Percentiles rank a stretch among this genome's conserved stretches.
phyloP scores from a whole-genome alignment of 2,329 filamentous ascomycete genomes.

The Dryadomyces quercus-mongolicae region DNA sequence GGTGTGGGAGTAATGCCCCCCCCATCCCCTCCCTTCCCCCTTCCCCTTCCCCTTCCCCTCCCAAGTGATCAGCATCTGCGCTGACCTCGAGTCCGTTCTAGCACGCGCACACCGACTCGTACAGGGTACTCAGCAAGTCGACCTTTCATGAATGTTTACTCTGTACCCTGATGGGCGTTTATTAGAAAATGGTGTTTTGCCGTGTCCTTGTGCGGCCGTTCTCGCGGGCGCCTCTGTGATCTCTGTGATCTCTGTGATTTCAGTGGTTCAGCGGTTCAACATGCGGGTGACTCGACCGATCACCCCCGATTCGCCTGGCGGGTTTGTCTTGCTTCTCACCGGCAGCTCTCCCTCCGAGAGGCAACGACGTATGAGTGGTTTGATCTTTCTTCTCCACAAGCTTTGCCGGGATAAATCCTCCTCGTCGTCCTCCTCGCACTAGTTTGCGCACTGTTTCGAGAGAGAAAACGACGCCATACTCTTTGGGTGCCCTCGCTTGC shows the following conservation, averaged over 20 bases:
- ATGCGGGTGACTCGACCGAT: no score
- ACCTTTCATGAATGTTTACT: no score
- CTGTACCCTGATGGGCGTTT: no score
- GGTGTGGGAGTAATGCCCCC: not conserved
- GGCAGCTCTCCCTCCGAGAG: not conserved
- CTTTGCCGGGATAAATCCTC: not conserved
- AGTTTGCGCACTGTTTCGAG: not conserved
- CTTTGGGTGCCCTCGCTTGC: not conserved
- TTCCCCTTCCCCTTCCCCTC: not conserved
- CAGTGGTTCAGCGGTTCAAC: no score
- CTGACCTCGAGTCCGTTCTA: not conserved
- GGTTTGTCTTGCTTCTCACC: not conserved
- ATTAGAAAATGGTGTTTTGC: no score
- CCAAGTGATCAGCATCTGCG: conserved; percentile 1
- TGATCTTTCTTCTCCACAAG: not conserved
- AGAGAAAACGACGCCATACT: not conserved
- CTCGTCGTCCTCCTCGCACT: not conserved
- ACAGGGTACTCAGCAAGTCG: no score
- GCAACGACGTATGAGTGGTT: not conserved
- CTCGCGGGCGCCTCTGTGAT: no score
- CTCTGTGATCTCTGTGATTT: no score
- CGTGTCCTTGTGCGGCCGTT: no score
- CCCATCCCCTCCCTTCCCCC: not conserved
- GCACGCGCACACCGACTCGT: not conserved
- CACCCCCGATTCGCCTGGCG: no score